Conservation (phyloP, 2,329 filamentous ascomycete species). For the Didymosphaeria variabile region DNA sequence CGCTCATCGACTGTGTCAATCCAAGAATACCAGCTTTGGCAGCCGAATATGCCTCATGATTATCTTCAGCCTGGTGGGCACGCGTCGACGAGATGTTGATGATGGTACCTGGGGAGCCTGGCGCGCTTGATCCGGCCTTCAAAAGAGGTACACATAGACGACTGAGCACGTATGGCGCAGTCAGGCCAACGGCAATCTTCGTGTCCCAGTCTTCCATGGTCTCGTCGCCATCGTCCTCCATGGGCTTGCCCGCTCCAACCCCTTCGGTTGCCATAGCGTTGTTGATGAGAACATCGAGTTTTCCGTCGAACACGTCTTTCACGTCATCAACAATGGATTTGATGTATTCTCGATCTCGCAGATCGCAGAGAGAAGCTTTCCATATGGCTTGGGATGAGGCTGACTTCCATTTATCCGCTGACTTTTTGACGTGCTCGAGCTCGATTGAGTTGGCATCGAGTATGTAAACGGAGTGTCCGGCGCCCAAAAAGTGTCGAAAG, state of each 20-base stretch:
- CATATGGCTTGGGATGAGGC: slow-evolving; percentile 22
- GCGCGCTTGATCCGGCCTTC: slow-evolving; percentile 25
- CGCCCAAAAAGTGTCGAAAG: slow-evolving; percentile 53
- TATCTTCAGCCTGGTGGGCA: slow-evolving; percentile 58
- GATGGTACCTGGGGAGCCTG: slow-evolving; percentile 40
- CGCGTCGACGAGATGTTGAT: slow-evolving; percentile 62
- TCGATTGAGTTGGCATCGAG: slow-evolving; percentile 56
- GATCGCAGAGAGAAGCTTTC: slow-evolving; percentile 47
- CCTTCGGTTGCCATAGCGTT: slow-evolving; percentile 46
- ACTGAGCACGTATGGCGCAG: slow-evolving; percentile 44
- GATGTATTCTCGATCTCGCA: slow-evolving; percentile 51
- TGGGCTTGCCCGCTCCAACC: slow-evolving; percentile 32
- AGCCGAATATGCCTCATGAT: slow-evolving; percentile 61
- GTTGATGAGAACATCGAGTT: slow-evolving; percentile 47
- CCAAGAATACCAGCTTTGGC: slow-evolving; percentile 62
- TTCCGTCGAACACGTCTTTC: slow-evolving; percentile 46
- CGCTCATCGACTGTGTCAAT: slow-evolving; percentile 59
- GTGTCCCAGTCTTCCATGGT: slow-evolving; percentile 47
- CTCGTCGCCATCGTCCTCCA: slow-evolving; percentile 43
- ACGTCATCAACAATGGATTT: slow-evolving; percentile 48
- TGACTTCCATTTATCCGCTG: slow-evolving; percentile 39
- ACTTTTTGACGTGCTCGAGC: slow-evolving; percentile 47
- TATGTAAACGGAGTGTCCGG: slow-evolving; percentile 57
- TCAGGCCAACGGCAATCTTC: slow-evolving; percentile 46
- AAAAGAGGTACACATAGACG: slow-evolving; percentile 45